phyloP scores from a whole-genome alignment of 441 rosid species.

The Cnidoscolus chayamansa region DNA sequence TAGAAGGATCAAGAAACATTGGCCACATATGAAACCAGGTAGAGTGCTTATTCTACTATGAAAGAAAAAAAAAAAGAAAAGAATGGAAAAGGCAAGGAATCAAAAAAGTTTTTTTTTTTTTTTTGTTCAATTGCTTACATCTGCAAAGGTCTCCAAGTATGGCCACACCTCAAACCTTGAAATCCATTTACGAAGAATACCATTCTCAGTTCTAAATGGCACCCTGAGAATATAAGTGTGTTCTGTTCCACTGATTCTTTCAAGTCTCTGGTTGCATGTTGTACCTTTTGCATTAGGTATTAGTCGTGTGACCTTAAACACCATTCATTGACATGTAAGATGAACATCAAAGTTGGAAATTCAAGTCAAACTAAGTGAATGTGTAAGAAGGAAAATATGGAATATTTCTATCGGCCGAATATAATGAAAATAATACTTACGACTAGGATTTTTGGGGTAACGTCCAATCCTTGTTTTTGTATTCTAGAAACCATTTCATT shows the following conservation, averaged over 20 bases:
- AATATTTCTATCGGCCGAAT: not conserved
- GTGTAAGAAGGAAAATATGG: not conserved
- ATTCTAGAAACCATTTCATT: slow-evolving; percentile 55
- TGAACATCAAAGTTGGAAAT: not conserved
- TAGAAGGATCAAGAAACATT: not conserved
- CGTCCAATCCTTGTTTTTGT: slow-evolving; percentile 49
- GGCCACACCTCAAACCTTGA: slow-evolving; percentile 70
- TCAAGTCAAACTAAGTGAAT: not conserved
- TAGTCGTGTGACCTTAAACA: slow-evolving; percentile 53
- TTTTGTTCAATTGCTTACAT: slow-evolving; percentile 29
- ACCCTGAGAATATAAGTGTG: slow-evolving; percentile 54
- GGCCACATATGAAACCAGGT: not conserved
- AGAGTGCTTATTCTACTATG: not conserved
- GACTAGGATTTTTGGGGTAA: slow-evolving; percentile 48
- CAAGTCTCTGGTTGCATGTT: slow-evolving; percentile 62
- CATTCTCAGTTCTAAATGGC: slow-evolving; percentile 64
- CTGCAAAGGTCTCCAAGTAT: slow-evolving; percentile 60
- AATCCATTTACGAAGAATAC: slow-evolving; percentile 64
- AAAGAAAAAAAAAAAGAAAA: not conserved
- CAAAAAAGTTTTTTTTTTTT: not conserved
- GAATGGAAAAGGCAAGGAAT: not conserved
- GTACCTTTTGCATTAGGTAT: slow-evolving; percentile 68
- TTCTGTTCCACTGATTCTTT: slow-evolving; percentile 59
- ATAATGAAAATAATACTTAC: slow-evolving; percentile 32
- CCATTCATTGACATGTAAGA: slow-evolving; percentile 13